Evolutionary conservation across 139 green algal species (phyloP), one percentile per base, ranked within the genome.

Genomic region (Eudorina sp.): DNA sequence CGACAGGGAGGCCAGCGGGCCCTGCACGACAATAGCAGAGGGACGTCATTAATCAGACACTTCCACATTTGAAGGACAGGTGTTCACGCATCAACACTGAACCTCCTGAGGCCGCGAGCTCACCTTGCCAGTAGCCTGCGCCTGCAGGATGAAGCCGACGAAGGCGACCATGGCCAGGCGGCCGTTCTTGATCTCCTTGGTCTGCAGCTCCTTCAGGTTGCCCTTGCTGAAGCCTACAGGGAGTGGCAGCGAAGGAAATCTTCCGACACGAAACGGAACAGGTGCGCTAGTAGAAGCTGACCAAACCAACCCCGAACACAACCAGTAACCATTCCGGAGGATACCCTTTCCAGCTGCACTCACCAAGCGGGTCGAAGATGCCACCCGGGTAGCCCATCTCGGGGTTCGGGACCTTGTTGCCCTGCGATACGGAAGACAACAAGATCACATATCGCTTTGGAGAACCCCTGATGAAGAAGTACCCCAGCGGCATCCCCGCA

Each of bases 121-220:
- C 38, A 72, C 53, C 92, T 97, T 96, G 90, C 96, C 95, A 58
- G 94, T 97, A 55, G 95, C 94, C 64, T 94, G 89, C 40, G 96
- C 90, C 93, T 98, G 95, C 3, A 92, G 66, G 34, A 92, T 51
- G 79, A 97, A 97, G 75, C 73, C 64, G 23, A 82, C 68, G 74
- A 74, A 92, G 80, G 90, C 90, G 11, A 69, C 86, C 85, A 66
- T 88, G 48, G 68, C 83, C 36, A 88, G 83, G 66, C 83, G 83
- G 84, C 94, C 96, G 89, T 98, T 98, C 95, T 97, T 97, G 85
- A 98, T 94, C 94, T 98, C 96, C 94, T 97, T 96, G 83, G 95
- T 92, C 93, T 98, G 96, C 38, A 94, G 76, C 58, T 94, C 90
- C 75, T 93, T 94, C n/a, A 92, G 27, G 92, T 92, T 85, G 85